These are phyloP conservation scores for Boletus tomentosulus DNA, from an alignment of 768 basidiomycete genomes.

Conservation along the genomic window DNA sequence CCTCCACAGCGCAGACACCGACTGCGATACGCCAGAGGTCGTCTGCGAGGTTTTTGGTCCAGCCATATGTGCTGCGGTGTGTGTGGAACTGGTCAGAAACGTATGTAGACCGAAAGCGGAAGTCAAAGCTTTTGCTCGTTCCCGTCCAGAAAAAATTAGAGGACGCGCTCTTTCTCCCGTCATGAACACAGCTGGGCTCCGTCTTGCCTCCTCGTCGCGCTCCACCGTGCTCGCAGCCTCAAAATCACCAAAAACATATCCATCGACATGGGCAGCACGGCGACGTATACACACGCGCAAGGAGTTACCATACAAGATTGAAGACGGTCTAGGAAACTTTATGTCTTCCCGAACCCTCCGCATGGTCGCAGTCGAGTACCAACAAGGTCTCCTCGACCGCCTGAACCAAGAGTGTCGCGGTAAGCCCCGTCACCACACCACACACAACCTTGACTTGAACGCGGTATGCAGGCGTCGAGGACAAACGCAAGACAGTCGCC, in stretches of 20 bases:
- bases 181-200: constrained; percentile 24
- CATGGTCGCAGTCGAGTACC: constrained; percentile 76
- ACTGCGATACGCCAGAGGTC: constrained; percentile 26
- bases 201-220: constrained; percentile 22
- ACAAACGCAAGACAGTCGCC: constrained; percentile 54
- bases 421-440: constrained; percentile 31
- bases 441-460: background rate
- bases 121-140: background rate
- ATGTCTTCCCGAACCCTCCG: constrained; percentile 69
- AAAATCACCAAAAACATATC: constrained; percentile 8
- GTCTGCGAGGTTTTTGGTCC: constrained; percentile 29
- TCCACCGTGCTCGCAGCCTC: constrained; percentile 11
- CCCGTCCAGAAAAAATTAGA: constrained; percentile 3
- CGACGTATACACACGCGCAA: constrained; percentile 47
- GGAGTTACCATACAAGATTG: constrained; percentile 59
- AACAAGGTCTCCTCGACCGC: constrained; percentile 74
- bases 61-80: constrained; percentile 29
- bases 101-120: constrained; percentile 12
- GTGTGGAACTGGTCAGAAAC: constrained; percentile 20
- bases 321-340: constrained; percentile 75
- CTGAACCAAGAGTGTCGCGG: constrained; percentile 73
- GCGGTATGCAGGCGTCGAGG: constrained; percentile 43
- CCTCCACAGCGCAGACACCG: constrained; percentile 58
- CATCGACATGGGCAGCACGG: constrained; percentile 22
- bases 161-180: background rate